A percentile compares a stretch with the other conserved stretches of the same genome.
Conservation (phyloP, 495 filamentous ascomycete genomes). For the Diplogelasinospora grovesii region DNA sequence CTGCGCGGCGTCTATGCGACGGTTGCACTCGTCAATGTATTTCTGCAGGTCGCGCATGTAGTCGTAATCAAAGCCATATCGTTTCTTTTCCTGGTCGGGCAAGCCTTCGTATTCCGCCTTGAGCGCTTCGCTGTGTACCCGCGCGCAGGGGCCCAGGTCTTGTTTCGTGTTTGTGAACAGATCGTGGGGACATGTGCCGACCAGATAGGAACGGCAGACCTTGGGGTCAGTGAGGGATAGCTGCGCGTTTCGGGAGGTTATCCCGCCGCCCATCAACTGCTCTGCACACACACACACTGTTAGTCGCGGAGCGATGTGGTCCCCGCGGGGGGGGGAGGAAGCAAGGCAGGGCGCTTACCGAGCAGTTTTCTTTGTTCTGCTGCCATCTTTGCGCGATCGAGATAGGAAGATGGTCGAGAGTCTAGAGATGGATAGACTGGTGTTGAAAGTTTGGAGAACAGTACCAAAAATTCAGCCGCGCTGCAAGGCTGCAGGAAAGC, state of each 20-base stretch:
- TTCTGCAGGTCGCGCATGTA: slow-evolving; percentile 93
- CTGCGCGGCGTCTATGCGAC: slow-evolving; percentile 85
- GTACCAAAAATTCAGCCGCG: slow-evolving; percentile 15
- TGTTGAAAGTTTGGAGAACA: not conserved
- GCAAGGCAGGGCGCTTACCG: slow-evolving; percentile 44
- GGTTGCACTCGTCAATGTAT: slow-evolving; percentile 95
- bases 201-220: slow-evolving; percentile 91
- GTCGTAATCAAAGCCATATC: slow-evolving; percentile 90
- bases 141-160: slow-evolving; percentile 86
- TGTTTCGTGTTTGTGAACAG: slow-evolving; percentile 99
- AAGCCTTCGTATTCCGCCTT: slow-evolving; percentile 79
- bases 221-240: slow-evolving; percentile 87
- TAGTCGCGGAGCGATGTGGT: slow-evolving; percentile 5
- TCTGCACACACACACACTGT: no score
- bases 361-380: slow-evolving; percentile 95
- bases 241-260: slow-evolving; percentile 64
- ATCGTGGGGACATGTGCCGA: slow-evolving; percentile 93
- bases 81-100: slow-evolving; percentile 58
- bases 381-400: slow-evolving; percentile 68
- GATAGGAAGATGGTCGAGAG: no score
- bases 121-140: slow-evolving; percentile 81
- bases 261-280: slow-evolving; percentile 72
- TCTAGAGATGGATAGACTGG: not conserved
- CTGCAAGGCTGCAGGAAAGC: slow-evolving; percentile 26
- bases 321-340: not conserved